Evolutionary conservation across 257 asterid species (phyloP), one percentile per base, ranked within the genome.

Genomic region (Fraxinus americana): DNA sequence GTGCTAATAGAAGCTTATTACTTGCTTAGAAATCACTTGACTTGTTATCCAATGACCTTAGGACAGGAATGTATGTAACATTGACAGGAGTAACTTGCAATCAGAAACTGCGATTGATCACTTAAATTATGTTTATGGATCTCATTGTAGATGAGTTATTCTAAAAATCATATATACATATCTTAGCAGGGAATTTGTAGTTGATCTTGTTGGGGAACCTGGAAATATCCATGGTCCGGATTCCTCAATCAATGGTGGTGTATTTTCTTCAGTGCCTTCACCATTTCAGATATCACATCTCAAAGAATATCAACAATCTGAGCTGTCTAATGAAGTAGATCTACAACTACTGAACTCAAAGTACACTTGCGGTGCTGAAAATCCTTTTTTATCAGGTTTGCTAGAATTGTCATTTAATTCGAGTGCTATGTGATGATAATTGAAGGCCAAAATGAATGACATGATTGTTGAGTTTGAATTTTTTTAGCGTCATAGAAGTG

Each of bases 121-220:
- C 69, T 25, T 63, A 25, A 63, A 63, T 63, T 25, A 23, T 74
- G 27, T 77, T 19, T 34, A 43, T 39, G 23, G 59, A 63, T 61
- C 13, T 27, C 52, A 25, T 34, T 57, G 57, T 71, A 4, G 0
- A 8, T 48, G 73, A 25, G 65, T 35, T 34, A 69, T 78, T 50
- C 70, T 68, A 86, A 80, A 80, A 63, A 17, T 25, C 74, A 34
- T 70, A 32, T 75, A 25, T 67, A 57, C n/a, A n/a, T 78, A 13
- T 81, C 25, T 83, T 78, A 39, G 76, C 93, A 95, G 99, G 92
- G 99, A 95, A 77, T 90, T 87, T 83, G 94, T 95, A 29, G 95
- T 95, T 83, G 99, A 95, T 88, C 92, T 95, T 71, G 94, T 95
- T 73, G 97, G 98, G 78, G 86, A 90, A 79, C 99, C 99, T 9